Evolutionary conservation across 495 filamentous ascomycete species (phyloP).

Genomic region (Aspergillus incahuasiensis): DNA sequence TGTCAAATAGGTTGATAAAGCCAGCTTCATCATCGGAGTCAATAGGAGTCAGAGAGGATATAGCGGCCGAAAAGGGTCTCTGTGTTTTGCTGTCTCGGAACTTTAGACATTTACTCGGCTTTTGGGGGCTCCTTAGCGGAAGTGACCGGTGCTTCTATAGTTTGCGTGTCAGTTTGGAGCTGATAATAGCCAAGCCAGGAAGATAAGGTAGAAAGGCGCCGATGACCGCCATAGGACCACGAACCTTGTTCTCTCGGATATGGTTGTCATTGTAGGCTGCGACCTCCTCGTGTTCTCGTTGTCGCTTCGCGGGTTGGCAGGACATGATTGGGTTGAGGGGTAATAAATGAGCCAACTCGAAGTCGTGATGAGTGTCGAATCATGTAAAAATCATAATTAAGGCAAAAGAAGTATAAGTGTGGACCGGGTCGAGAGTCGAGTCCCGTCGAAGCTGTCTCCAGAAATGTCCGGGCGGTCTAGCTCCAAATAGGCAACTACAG

Average conservation of each 20-base stretch:
- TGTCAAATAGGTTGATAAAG: neutral
- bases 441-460: neutral
- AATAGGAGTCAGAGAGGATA: conserved; percentile 34
- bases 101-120: conserved; percentile 15
- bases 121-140: conserved; percentile 31
- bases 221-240: neutral
- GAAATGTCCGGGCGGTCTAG: neutral
- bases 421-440: neutral
- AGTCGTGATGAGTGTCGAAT: neutral
- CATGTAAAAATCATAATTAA: conserved; percentile 7
- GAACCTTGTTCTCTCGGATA: conserved; percentile 23
- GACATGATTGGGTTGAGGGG: conserved; percentile 14
- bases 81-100: conserved; percentile 9
- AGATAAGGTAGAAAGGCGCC: too few species aligned
- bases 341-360: neutral
- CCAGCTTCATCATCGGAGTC: conserved; percentile 31
- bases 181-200: neutral
- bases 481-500: conserved; percentile 1
- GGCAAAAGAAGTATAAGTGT: neutral
- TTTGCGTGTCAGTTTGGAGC: conserved; percentile 1
- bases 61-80: conserved; percentile 6
- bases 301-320: conserved; percentile 19
- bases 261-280: conserved; percentile 9
- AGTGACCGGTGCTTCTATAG: conserved; percentile 32
- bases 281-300: conserved; percentile 19